Evolutionary conservation across 306 rosid species (phyloP), one percentile per base, ranked within the genome.

Genomic region (Argentina anserina): DNA sequence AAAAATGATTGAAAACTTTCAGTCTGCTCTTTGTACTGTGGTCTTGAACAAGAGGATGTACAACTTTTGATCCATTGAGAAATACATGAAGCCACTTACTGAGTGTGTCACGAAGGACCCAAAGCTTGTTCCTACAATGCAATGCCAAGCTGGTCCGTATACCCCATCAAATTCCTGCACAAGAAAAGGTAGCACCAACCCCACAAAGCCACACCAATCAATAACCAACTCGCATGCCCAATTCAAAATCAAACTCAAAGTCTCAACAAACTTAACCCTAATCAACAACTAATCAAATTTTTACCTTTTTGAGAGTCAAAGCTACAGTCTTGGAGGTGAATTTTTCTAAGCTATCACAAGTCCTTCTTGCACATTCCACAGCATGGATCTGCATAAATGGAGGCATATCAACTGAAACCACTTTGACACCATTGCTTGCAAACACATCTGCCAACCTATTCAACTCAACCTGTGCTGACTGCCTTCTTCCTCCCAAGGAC

Each of bases 91-190:
- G 20, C 97, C 96, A 58, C 97, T 97, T 37, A 85, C 93, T 1
- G 97, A 91, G 84, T 94, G 97, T 3, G 99, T 94, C 66, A 94
- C 99, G 82, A 88, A 94, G 26, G 99, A 94, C 65, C 99, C 99
- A 86, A 94, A 94, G 80, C 97, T 87, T 67, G 86, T 85, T 82
- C 99, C 99, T 58, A 94, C 97, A 63, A 94, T 91, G 73, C 99
- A 89, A 76, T 94, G 99, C 99, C 99, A 94, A 46, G 97, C 99
- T 49, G 99, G 99, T 59, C 99, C 99, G 80, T 94, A 94, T 10
- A 81, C 89, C 79, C 88, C 91, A 79, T 94, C 99, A 84, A 94
- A 94, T 81, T 94, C 99, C 99, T 94, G 97, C 83, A 75, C 36
- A 81, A 52, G 47, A 18, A 62, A 72, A 31, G 61, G 14, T 8